Percentiles rank a stretch among this genome's conserved stretches.
These are phyloP conservation scores for Mrakia blollopis DNA, from an alignment of 768 basidiomycete genomes.

Conservation along the genomic window DNA sequence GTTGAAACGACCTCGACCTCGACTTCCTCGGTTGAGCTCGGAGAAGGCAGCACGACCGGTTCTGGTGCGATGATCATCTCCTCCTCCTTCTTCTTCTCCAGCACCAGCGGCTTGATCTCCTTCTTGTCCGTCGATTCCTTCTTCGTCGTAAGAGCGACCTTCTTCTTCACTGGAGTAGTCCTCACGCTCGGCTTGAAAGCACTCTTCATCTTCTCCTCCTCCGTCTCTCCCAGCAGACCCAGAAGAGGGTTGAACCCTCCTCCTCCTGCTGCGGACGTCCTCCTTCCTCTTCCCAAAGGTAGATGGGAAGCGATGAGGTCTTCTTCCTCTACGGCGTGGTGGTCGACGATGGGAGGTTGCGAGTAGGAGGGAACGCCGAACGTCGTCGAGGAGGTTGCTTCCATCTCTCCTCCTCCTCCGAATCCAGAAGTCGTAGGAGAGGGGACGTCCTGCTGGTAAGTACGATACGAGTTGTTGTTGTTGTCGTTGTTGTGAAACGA, in stretches of 20 bases:
- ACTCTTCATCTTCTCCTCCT: conserved; percentile 28
- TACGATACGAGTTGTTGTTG: not conserved
- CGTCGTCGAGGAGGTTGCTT: not conserved
- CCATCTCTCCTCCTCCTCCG: not conserved
- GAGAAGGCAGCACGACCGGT: not conserved
- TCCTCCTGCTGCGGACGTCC: not conserved
- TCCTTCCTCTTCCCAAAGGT: not conserved
- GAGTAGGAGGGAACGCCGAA: not conserved
- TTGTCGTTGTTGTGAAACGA: not conserved
- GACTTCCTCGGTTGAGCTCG: conserved; percentile 9
- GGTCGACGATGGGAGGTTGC: not conserved
- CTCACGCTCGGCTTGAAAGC: conserved; percentile 25
- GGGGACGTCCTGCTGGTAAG: not conserved
- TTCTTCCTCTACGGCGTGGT: not conserved
- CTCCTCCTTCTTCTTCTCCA: not conserved
- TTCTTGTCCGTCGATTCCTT: not conserved
- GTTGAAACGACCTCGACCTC: conserved; percentile 25
- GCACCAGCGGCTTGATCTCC: not conserved
- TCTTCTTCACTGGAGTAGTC: not conserved
- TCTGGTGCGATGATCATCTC: not conserved
- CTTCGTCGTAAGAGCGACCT: not conserved
- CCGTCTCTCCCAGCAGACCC: conserved; percentile 23
- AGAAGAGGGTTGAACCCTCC: conserved; percentile 14
- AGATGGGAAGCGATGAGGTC: not conserved
- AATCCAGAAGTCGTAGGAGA: not conserved